Conservation (phyloP, 441 rosid genomes). For the Gossypium davidsonii region DNA sequence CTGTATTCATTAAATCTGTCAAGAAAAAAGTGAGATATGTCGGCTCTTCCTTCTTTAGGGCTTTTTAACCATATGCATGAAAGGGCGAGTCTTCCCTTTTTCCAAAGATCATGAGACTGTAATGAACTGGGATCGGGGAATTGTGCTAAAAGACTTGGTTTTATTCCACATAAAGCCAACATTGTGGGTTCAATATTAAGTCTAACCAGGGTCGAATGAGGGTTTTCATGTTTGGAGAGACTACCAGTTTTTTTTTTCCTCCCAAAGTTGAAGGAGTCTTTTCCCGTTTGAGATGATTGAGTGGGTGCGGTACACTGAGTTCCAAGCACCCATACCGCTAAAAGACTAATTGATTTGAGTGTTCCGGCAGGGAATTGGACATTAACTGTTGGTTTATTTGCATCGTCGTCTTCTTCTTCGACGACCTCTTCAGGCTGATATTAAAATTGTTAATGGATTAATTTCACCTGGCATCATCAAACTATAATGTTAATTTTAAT, state of each 20-base stretch:
- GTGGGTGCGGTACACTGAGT: background rate
- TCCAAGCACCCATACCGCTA: conserved; percentile 5
- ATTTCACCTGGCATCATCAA: no score
- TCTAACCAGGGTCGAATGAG: background rate
- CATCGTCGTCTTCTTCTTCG: background rate
- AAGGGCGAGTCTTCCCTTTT: conserved; percentile 3
- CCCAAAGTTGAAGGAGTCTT: background rate
- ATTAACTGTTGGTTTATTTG: conserved; percentile 1
- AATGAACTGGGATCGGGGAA: background rate
- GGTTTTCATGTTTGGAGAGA: background rate
- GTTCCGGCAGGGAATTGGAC: background rate
- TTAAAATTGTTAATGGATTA: no score
- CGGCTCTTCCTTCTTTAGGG: background rate
- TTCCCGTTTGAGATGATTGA: background rate
- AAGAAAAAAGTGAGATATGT: conserved; percentile 4
- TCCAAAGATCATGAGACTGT: background rate
- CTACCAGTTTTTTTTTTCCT: background rate
- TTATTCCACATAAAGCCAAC: conserved; percentile 2
- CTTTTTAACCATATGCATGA: background rate
- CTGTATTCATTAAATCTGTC: conserved; percentile 4
- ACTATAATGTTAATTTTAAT: no score
- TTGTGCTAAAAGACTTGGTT: background rate
- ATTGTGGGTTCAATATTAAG: background rate
- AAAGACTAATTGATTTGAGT: background rate
- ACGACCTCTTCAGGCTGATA: no score